A percentile compares a stretch with the other conserved stretches of the same genome.
phyloP scores from a whole-genome alignment of 345 rosid genomes.

The Moricandia arvensis region DNA sequence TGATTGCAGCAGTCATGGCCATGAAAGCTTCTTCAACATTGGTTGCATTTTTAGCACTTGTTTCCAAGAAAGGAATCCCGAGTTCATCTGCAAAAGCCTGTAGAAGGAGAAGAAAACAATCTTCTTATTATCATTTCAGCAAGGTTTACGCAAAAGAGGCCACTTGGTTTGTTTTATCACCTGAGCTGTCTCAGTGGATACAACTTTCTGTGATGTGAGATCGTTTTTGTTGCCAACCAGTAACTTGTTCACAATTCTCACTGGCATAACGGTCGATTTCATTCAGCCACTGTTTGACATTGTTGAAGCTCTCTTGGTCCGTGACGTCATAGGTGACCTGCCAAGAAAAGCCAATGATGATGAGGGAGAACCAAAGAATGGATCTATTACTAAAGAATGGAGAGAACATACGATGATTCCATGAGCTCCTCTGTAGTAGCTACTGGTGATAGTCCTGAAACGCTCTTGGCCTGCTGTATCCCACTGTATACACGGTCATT shows the following conservation, averaged over 20 bases:
- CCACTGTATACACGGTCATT: slow-evolving; percentile 52
- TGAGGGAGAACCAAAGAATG: not conserved
- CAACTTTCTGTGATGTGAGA: slow-evolving; percentile 70
- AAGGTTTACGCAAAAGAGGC: not conserved
- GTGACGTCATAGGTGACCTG: slow-evolving; percentile 83
- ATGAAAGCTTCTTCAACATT: slow-evolving; percentile 78
- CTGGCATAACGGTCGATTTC: slow-evolving; percentile 80
- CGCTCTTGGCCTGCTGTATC: slow-evolving; percentile 96
- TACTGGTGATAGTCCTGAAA: slow-evolving; percentile 88
- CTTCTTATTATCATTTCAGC: not conserved
- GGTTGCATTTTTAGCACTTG: slow-evolving; percentile 71
- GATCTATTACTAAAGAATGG: not conserved
- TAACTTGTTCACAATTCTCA: slow-evolving; percentile 74
- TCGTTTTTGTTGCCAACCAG: slow-evolving; percentile 76
- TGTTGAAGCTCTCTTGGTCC: slow-evolving; percentile 84
- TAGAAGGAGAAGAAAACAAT: not conserved
- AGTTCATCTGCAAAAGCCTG: slow-evolving; percentile 81
- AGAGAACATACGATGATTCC: slow-evolving; percentile 63
- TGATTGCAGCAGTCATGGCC: slow-evolving; percentile 81
- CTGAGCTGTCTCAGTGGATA: slow-evolving; percentile 68
- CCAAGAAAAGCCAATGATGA: not conserved
- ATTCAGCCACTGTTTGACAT: slow-evolving; percentile 77
- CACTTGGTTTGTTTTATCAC: slow-evolving; percentile 29
- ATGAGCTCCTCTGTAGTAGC: slow-evolving; percentile 94
- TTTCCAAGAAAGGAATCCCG: slow-evolving; percentile 82